A percentile compares a stretch with the other conserved stretches of the same genome.
Conservation (phyloP, 805 yeast species). For the Suhomyces pyralidae region DNA sequence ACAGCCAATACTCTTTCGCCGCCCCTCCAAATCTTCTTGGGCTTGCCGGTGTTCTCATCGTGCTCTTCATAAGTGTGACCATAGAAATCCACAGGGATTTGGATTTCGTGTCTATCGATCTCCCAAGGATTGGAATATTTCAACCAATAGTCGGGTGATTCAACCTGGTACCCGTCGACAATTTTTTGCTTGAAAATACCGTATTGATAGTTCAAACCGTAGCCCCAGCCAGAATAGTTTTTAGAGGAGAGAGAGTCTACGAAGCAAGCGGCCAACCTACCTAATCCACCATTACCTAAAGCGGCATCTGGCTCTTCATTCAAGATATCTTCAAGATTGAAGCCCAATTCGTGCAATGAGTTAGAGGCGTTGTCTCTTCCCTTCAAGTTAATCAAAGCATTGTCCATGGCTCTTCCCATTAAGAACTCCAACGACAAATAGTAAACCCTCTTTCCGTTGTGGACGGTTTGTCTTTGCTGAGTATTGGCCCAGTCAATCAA, state of each 20-base stretch:
- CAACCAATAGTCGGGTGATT: constrained; percentile 92
- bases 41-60: constrained; percentile 53
- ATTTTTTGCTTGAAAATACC: constrained; percentile 91
- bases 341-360: constrained; percentile 66
- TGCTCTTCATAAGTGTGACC: constrained; percentile 66
- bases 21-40: constrained; percentile 73
- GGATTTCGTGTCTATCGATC: constrained; percentile 79
- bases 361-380: constrained; percentile 54
- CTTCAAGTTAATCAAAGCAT: constrained; percentile 80
- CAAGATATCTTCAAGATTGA: constrained; percentile 80
- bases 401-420: constrained; percentile 95
- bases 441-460: constrained; percentile 82
- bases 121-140: constrained; percentile 92
- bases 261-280: constrained; percentile 92
- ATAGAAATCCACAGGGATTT: constrained; percentile 85
- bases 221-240: constrained; percentile 94
- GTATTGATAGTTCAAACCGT: constrained; percentile 88
- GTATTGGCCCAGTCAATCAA: constrained; percentile 90
- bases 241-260: constrained; percentile 84
- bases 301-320: constrained; percentile 92
- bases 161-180: constrained; percentile 90
- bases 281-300: constrained; percentile 92
- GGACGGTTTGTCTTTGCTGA: constrained; percentile 81
- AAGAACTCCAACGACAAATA: constrained; percentile 83
- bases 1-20: constrained; percentile 88